Conservation (phyloP, 1,139 yeast species). For the Diutina sp. region DNA sequence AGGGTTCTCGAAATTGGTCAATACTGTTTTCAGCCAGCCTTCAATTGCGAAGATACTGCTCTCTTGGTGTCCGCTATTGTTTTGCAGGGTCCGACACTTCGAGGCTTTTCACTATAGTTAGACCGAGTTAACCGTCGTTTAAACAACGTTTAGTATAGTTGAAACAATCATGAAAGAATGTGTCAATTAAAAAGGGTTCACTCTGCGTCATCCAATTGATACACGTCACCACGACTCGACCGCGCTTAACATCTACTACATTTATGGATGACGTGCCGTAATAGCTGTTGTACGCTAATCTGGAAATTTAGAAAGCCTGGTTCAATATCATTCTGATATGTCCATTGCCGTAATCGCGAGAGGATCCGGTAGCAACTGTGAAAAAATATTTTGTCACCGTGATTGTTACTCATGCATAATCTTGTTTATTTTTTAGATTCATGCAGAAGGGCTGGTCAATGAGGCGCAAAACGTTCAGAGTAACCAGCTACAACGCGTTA, state of each 20-base stretch:
- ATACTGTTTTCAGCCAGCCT: too few relatives aligned
- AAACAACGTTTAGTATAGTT: background rate
- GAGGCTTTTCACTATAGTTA: background rate
- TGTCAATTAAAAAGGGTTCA: background rate
- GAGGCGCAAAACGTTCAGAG: background rate
- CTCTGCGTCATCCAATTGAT: background rate
- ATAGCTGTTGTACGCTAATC: too few relatives aligned
- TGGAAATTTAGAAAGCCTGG: background rate
- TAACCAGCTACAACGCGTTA: background rate
- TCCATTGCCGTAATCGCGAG: background rate
- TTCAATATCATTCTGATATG: too few relatives aligned
- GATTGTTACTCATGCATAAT: background rate
- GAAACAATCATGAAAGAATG: background rate
- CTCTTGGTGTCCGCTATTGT: background rate
- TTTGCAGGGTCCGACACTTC: background rate
- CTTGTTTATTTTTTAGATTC: background rate
- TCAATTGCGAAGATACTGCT: too few relatives aligned
- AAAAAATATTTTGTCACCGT: background rate
- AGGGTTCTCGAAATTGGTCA: too few relatives aligned
- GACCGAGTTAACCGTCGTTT: background rate
- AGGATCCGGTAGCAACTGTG: background rate
- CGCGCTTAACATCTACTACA: background rate
- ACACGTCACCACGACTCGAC: background rate
- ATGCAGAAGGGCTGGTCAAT: slow-evolving; percentile 1
- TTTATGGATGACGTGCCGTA: background rate